These are phyloP conservation scores for Scheffersomyces stambukii DNA, from an alignment of 1,139 yeast genomes.

Conservation along the genomic window DNA sequence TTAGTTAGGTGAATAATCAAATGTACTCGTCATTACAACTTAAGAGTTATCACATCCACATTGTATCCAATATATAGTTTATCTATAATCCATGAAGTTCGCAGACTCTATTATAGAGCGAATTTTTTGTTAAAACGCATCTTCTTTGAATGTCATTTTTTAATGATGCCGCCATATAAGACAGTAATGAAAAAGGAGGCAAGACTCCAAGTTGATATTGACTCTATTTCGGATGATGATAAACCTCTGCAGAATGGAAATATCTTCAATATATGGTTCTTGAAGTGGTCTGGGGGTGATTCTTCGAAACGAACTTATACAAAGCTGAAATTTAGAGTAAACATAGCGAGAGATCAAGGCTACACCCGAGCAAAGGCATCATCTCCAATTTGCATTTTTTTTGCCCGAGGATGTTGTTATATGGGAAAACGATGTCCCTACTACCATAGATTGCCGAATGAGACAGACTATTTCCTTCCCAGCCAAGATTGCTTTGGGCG, in stretches of 20 bases:
- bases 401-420: constrained; percentile 85
- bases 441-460: constrained; percentile 69
- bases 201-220: constrained; percentile 70
- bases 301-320: constrained; percentile 26
- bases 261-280: constrained; percentile 82
- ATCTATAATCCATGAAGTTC: too few species aligned
- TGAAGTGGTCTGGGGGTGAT: constrained; percentile 80
- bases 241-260: constrained; percentile 76
- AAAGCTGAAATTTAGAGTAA: constrained; percentile 48
- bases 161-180: constrained; percentile 19
- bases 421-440: constrained; percentile 73
- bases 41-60: too few species aligned
- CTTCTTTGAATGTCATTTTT: constrained; percentile 30
- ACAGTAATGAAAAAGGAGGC: constrained; percentile 31
- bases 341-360: constrained; percentile 65
- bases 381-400: constrained; percentile 68
- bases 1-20: too few species aligned
- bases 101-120: too few species aligned
- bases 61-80: constrained; percentile 1
- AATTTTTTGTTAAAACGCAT: constrained; percentile 33
- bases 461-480: constrained; percentile 43
- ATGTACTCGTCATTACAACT: too few species aligned
- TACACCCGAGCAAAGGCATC: constrained; percentile 59
- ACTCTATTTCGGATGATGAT: constrained; percentile 54
- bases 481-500: constrained; percentile 92